Evolutionary conservation across 305 asterid species (phyloP).

Genomic region (Withania somnifera): DNA sequence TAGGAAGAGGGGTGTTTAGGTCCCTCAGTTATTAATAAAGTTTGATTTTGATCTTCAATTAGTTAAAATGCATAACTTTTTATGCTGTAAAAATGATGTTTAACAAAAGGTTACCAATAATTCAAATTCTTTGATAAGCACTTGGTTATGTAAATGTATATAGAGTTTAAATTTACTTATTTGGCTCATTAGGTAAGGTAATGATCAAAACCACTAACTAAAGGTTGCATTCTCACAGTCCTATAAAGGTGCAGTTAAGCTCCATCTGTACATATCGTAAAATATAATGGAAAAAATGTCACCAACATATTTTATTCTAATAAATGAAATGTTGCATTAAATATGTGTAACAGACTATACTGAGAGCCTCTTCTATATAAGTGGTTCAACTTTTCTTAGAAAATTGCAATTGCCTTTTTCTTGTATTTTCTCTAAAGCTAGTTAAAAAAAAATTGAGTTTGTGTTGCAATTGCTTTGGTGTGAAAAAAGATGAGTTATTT

Average conservation of each 20-base stretch:
- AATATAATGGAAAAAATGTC: not conserved
- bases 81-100: no score
- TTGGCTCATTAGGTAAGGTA: not conserved
- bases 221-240: not conserved
- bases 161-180: not conserved
- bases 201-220: not conserved
- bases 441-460: not conserved
- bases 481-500: slow-evolving; percentile 42
- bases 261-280: not conserved
- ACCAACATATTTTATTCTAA: not conserved
- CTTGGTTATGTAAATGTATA: not conserved
- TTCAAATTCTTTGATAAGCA: not conserved
- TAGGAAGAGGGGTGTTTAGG: no score
- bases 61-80: no score
- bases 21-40: no score
- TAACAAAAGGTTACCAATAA: not conserved
- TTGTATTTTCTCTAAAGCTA: not conserved
- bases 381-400: not conserved
- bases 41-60: no score
- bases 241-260: not conserved
- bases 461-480: not conserved
- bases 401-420: not conserved
- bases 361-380: not conserved
- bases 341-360: not conserved
- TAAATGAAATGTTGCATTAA: not conserved